Percentiles rank a stretch among this genome's conserved stretches.
Conservation (phyloP, 441 rosid genomes). For the Capsella rubella region DNA sequence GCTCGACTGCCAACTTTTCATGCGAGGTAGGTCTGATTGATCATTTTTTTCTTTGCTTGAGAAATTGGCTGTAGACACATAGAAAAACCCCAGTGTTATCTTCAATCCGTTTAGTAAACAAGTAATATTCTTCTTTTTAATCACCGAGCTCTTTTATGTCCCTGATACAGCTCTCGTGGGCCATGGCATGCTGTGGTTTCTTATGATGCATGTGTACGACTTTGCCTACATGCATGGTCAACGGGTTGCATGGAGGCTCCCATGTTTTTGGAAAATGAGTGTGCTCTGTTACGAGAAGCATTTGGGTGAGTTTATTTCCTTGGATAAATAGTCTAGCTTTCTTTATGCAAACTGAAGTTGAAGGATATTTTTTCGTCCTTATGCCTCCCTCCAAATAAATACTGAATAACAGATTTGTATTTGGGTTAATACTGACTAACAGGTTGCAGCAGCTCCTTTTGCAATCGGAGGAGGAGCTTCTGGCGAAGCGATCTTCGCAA, state of each 20-base stretch:
- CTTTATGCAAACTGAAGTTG: neutral
- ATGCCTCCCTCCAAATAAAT: slow-evolving; percentile 30
- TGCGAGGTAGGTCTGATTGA: slow-evolving; percentile 67
- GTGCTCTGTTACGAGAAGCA: slow-evolving; percentile 83
- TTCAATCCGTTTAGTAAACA: slow-evolving; percentile 10
- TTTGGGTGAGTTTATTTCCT: slow-evolving; percentile 71
- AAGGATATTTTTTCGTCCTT: neutral
- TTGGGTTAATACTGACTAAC: slow-evolving; percentile 18
- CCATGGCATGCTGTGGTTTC: slow-evolving; percentile 99
- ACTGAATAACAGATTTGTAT: slow-evolving; percentile 15
- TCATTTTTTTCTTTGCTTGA: slow-evolving; percentile 20
- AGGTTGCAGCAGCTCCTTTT: slow-evolving; percentile 85
- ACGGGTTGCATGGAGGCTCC: slow-evolving; percentile 99
- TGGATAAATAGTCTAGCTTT: neutral
- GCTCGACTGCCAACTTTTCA: slow-evolving; percentile 91
- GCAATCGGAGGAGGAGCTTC: slow-evolving; percentile 96
- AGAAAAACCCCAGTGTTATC: slow-evolving; percentile 2
- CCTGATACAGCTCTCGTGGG: slow-evolving; percentile 77
- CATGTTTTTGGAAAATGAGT: slow-evolving; percentile 93
- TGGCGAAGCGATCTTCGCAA: slow-evolving; percentile 77
- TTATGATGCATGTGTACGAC: slow-evolving; percentile 96
- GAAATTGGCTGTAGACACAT: neutral
- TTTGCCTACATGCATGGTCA: slow-evolving; percentile 99
- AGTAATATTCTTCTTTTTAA: neutral
- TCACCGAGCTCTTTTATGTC: slow-evolving; percentile 16